These are phyloP conservation scores for Suillus americanus DNA, from an alignment of 768 basidiomycete genomes.

Conservation along the genomic window DNA sequence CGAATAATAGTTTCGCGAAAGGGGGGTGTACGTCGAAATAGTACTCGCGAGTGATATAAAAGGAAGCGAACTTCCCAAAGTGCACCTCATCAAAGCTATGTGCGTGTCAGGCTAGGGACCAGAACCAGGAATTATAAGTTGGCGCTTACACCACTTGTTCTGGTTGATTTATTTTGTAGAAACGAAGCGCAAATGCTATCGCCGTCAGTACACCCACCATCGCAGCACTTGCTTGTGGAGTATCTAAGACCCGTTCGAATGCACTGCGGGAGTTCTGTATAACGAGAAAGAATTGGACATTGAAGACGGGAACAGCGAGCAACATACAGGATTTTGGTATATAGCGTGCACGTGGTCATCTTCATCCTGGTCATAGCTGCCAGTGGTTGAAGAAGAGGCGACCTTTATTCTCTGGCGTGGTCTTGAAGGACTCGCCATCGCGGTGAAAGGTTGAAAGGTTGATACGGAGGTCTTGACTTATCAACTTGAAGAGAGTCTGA, in stretches of 20 bases:
- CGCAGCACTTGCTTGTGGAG: slow-evolving; percentile 57
- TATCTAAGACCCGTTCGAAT: slow-evolving; percentile 63
- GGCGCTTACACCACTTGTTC: slow-evolving; percentile 87
- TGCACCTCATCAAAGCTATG: slow-evolving; percentile 95
- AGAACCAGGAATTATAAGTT: slow-evolving; percentile 2
- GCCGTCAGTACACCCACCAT: slow-evolving; percentile 67
- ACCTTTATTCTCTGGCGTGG: slow-evolving; percentile 29
- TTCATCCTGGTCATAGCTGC: slow-evolving; percentile 38
- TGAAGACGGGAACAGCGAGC: slow-evolving; percentile 10
- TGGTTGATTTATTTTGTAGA: slow-evolving; percentile 93
- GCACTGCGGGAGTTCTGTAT: slow-evolving; percentile 58
- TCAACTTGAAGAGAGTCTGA: not conserved
- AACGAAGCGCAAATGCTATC: slow-evolving; percentile 79
- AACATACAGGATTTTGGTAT: slow-evolving; percentile 49
- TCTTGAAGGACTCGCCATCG: slow-evolving; percentile 34
- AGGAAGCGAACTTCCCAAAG: slow-evolving; percentile 96
- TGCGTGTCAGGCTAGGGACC: slow-evolving; percentile 9
- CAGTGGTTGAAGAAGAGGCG: slow-evolving; percentile 16
- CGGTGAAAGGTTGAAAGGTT: slow-evolving; percentile 2
- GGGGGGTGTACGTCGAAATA: slow-evolving; percentile 99
- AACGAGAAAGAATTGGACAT: slow-evolving; percentile 14
- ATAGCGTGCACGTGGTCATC: slow-evolving; percentile 53
- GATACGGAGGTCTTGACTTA: not conserved
- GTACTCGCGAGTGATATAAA: slow-evolving; percentile 91
- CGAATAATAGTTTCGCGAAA: slow-evolving; percentile 93